Conservation (phyloP, 2,329 filamentous ascomycete genomes). For the Colletotrichum cordylinicola region DNA sequence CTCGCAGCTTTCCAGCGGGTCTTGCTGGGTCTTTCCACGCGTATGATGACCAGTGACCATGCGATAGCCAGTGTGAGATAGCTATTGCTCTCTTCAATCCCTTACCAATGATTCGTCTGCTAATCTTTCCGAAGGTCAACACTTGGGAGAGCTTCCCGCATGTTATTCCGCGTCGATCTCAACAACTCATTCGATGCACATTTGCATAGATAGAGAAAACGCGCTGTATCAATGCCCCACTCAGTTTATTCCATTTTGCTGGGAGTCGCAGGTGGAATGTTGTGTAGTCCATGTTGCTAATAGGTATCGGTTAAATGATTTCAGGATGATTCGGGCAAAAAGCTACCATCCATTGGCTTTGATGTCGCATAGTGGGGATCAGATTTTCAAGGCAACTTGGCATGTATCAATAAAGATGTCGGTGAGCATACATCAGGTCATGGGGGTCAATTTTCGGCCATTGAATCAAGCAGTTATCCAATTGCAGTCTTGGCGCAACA, state of each 20-base stretch:
- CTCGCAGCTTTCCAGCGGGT: constrained; percentile 5
- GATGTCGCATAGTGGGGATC: not conserved
- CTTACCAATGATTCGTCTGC: not conserved
- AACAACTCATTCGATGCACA: constrained; percentile 2
- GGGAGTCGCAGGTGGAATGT: not conserved
- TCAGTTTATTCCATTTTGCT: not conserved
- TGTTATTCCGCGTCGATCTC: not conserved
- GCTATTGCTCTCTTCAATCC: not conserved
- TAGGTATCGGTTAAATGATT: not conserved
- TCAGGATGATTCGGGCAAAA: not conserved
- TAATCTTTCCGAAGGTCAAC: not conserved
- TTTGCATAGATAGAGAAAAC: not conserved
- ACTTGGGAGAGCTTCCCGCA: not conserved
- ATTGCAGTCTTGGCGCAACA: not conserved
- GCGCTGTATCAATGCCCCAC: not conserved
- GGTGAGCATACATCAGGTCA: not conserved
- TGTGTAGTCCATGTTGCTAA: not conserved
- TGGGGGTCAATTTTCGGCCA: not conserved
- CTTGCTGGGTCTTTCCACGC: not conserved
- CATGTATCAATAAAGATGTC: not conserved
- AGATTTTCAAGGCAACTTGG: not conserved
- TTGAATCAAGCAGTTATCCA: not conserved
- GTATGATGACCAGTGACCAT: not conserved
- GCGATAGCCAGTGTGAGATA: not conserved
- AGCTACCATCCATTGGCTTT: no score